Conservation (phyloP, 2,329 filamentous ascomycete species). For the Juglanconis sp. region DNA sequence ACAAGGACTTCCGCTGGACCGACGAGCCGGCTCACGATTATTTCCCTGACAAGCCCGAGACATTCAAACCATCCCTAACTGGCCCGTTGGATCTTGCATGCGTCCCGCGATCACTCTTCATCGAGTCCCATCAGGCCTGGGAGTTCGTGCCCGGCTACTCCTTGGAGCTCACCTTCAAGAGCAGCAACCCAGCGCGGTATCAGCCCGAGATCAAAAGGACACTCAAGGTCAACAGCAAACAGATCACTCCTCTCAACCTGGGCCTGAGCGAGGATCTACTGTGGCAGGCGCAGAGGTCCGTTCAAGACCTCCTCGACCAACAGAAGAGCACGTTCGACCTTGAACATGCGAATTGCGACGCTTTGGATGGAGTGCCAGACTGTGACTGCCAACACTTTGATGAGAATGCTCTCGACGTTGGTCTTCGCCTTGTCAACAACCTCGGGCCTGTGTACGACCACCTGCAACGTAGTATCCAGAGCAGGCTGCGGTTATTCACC, state of each 20-base stretch:
- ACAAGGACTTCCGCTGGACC: slow-evolving; percentile 47
- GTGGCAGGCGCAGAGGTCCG: slow-evolving; percentile 40
- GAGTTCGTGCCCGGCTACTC: slow-evolving; percentile 48
- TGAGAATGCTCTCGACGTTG: slow-evolving; percentile 43
- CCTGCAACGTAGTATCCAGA: slow-evolving; percentile 40
- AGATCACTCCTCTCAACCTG: slow-evolving; percentile 46
- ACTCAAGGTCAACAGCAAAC: slow-evolving; percentile 43
- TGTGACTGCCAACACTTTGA: slow-evolving; percentile 40
- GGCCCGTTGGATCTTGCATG: slow-evolving; percentile 44
- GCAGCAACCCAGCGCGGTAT: slow-evolving; percentile 34
- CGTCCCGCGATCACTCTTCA: slow-evolving; percentile 43
- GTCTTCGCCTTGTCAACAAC: slow-evolving; percentile 46
- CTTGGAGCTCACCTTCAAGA: slow-evolving; percentile 44
- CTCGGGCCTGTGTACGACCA: slow-evolving; percentile 46
- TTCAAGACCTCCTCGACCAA: slow-evolving; percentile 39
- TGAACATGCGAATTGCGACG: slow-evolving; percentile 34
- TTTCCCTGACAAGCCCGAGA: slow-evolving; percentile 33
- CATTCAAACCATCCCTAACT: slow-evolving; percentile 37
- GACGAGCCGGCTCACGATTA: slow-evolving; percentile 40
- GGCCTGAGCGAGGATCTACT: slow-evolving; percentile 44
- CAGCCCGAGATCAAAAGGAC: slow-evolving; percentile 35
- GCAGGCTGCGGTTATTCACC: slow-evolving; percentile 43
- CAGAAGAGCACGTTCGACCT: slow-evolving; percentile 40
- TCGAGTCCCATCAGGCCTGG: slow-evolving; percentile 43
- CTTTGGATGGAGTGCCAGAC: slow-evolving; percentile 33